Evolutionary conservation across 495 filamentous ascomycete genomes (phyloP), one percentile per base, ranked within the genome.

Genomic region (Aspergillus steynii): DNA sequence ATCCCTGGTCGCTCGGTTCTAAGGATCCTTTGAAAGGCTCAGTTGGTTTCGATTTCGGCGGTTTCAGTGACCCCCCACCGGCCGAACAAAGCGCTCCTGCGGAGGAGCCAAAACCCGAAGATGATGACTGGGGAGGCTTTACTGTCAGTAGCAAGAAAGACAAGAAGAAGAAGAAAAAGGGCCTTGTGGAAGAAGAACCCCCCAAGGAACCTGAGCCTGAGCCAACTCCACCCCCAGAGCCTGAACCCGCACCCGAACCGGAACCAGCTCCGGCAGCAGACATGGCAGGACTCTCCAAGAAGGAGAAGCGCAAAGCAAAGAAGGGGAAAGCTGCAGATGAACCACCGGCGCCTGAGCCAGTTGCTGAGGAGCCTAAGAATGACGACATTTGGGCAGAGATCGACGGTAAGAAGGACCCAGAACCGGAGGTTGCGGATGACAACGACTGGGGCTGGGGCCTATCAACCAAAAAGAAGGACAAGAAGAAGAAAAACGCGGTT

Each of bases 21-120:
- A 78, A 73, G 32, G 77, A 79, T 46, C 65, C 72, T 52, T 63
- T 68, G 1, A 77, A 75, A 20, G 61, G 65, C 25, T 59, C 74
- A 27, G 69, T 70, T 31, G 80, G 71, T 3, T 82, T 83, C 50
- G 77, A 80, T 34, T 81, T 82, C 69, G 77, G 77, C 27, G 70
- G 78, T 61, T 69, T 80, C 31, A 76, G 72, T 26, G 64, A 64
- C 45, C 62, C 74, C 28, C 62, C 69, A 27, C 61, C 60, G 2
- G 68, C 70, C 28, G 65, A 67, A 15, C 67, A 71, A 47, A 65
- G 63, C 12, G 53, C 49, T 37, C 45, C 54, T 54, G 61, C 37
- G 10, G 46, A 54, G 15, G 63, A 63, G 32, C 55, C 62, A 34
- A 61, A 69, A 29, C 28, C 61, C 7, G 71, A 74, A 42, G 68